phyloP scores from a whole-genome alignment of 345 rosid species.

The sweet orange (Citrus sinensis) region DVS_A1.0 CM039167.1:2718501-2719000 shows the following conservation, averaged over 20 bases:
- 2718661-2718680: rapidly evolving
- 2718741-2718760: background rate
- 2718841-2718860: too few species aligned
- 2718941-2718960: too few species aligned
- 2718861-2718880: too few species aligned
- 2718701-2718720: background rate
- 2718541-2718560: rapidly evolving
- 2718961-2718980: background rate
- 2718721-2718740: background rate
- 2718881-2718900: too few species aligned
- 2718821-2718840: background rate
- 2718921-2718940: too few species aligned
- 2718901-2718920: too few species aligned
- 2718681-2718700: background rate
- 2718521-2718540: rapidly evolving
- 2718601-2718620: too few species aligned
- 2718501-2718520: too few species aligned
- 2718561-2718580: rapidly evolving
- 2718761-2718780: background rate
- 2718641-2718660: rapidly evolving
- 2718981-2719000: background rate
- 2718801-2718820: background rate
- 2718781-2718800: background rate
- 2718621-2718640: rapidly evolving
- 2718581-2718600: rapidly evolving